Evolutionary conservation across 345 rosid genomes (phyloP).

Genomic region (Aquilaria yunnanensis): DNA sequence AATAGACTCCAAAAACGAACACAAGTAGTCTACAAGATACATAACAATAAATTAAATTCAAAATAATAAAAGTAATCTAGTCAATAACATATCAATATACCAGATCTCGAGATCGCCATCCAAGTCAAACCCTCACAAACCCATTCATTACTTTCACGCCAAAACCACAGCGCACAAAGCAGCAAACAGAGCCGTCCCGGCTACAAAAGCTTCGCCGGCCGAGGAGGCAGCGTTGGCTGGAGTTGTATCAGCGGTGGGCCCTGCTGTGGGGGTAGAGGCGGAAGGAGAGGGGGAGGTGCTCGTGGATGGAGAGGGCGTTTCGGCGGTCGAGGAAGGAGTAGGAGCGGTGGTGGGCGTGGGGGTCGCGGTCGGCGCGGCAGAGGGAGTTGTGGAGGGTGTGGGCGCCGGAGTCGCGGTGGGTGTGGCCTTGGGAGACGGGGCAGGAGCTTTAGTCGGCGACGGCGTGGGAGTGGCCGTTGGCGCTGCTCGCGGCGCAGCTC

Average conservation of each 20-base stretch:
- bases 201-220: constrained; percentile 33
- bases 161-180: constrained; percentile 45
- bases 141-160: constrained; percentile 30
- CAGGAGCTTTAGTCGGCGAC: constrained; percentile 16
- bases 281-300: constrained; percentile 12
- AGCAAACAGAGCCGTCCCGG: constrained; percentile 44
- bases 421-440: constrained; percentile 28
- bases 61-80: not conserved
- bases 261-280: constrained; percentile 10
- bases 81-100: constrained; percentile 22
- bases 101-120: constrained; percentile 14
- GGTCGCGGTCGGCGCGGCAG: constrained; percentile 11
- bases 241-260: constrained; percentile 13
- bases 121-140: not conserved
- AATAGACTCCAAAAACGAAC: not conserved
- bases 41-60: not conserved
- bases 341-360: constrained; percentile 18
- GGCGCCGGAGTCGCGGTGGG: constrained; percentile 20
- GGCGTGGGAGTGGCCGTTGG: constrained; percentile 19
- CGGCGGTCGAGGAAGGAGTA: constrained; percentile 10
- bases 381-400: constrained; percentile 19
- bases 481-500: constrained; percentile 31
- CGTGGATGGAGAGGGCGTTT: constrained; percentile 23
- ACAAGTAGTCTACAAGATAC: not conserved
- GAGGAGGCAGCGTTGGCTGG: constrained; percentile 19